Evolutionary conservation across 2,329 filamentous ascomycete genomes (phyloP).

Genomic region (Fusarium tuaranense): DNA sequence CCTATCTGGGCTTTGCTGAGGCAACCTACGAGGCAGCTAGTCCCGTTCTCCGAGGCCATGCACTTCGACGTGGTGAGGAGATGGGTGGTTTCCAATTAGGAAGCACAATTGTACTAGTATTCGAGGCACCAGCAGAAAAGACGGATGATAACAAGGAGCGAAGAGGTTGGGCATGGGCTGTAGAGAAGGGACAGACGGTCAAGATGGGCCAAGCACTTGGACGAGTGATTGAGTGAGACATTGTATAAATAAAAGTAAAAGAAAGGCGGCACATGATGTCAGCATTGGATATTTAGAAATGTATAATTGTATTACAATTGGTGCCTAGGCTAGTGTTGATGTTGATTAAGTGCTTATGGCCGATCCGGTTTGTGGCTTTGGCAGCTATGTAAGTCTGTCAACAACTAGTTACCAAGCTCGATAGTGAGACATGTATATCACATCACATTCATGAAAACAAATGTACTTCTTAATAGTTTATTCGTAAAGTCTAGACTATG

Average conservation of each 20-base stretch:
- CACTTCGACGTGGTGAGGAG: conserved; percentile 88
- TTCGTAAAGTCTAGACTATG: conserved; percentile 6
- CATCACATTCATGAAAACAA: not conserved
- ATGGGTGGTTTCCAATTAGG: conserved; percentile 99
- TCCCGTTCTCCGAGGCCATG: conserved; percentile 82
- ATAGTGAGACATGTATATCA: not conserved
- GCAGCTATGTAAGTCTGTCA: not conserved
- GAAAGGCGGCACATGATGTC: conserved; percentile 13
- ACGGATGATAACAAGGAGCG: conserved; percentile 64
- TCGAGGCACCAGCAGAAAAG: conserved; percentile 84
- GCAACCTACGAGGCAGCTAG: conserved; percentile 88
- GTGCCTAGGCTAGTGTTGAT: not conserved
- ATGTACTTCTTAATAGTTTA: not conserved
- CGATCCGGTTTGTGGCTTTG: not conserved
- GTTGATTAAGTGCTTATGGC: not conserved
- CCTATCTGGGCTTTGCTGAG: conserved; percentile 91
- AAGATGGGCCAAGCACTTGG: conserved; percentile 91
- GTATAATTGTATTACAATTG: conserved; percentile 19
- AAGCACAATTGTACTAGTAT: conserved; percentile 94
- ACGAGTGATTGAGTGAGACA: conserved; percentile 68
- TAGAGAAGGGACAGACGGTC: conserved; percentile 88
- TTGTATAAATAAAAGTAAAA: conserved; percentile 26
- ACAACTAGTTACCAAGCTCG: not conserved
- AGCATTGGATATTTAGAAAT: conserved; percentile 27
- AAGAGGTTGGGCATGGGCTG: conserved; percentile 85